These are phyloP conservation scores for Fibroporia radiculosa DNA, from an alignment of 768 basidiomycete species.

Conservation along the genomic window DNA sequence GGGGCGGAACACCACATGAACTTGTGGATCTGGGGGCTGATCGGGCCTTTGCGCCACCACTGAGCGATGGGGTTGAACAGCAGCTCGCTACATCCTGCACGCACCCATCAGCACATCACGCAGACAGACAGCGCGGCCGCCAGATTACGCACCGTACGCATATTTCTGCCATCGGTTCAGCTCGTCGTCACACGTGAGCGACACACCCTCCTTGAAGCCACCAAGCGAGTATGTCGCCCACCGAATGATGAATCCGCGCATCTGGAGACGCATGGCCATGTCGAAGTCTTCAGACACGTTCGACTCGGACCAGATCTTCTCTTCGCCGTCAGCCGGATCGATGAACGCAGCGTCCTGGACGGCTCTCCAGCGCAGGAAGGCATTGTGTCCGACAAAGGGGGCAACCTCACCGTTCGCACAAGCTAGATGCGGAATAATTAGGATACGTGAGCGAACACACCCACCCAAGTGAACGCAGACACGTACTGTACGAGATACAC, in stretches of 20 bases:
- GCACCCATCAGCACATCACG: constrained; percentile 1
- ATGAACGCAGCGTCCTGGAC: constrained; percentile 47
- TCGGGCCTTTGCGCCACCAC: constrained; percentile 78
- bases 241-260: constrained; percentile 37
- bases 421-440: constrained; percentile 11
- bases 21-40: constrained; percentile 67
- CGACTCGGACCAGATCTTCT: constrained; percentile 59
- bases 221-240: constrained; percentile 85
- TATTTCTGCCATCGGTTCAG: constrained; percentile 92
- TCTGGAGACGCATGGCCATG: constrained; percentile 56
- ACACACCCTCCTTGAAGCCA: constrained; percentile 88
- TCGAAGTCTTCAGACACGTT: constrained; percentile 68
- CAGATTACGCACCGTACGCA: constrained; percentile 47
- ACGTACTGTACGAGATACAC: constrained; percentile 29
- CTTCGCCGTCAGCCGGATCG: constrained; percentile 42
- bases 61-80: constrained; percentile 76
- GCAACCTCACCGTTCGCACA: constrained; percentile 36
- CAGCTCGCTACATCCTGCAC: constrained; percentile 51
- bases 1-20: constrained; percentile 66
- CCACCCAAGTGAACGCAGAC: not conserved
- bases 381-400: constrained; percentile 43
- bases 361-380: constrained; percentile 50
- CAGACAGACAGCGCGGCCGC: not conserved
- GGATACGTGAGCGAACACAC: not conserved
- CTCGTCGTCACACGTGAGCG: constrained; percentile 84